Base-by-base conservation (phyloP, 495 filamentous ascomycete genomes). In the Talaromyces wortmannii region DNA sequence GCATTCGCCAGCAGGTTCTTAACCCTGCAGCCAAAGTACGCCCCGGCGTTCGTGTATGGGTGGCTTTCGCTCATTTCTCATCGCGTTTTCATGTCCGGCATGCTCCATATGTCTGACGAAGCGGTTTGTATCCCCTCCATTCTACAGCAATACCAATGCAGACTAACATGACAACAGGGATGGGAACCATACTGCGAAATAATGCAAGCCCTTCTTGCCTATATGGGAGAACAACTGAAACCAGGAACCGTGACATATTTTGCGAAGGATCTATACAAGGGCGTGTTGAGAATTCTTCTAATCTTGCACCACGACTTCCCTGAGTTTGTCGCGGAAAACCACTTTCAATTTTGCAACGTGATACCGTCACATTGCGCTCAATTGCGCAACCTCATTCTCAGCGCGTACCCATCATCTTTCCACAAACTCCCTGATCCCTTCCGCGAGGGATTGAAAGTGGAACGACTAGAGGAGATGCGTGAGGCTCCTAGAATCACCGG, bases 221-320 rank as follows among this genome's bases (percentile, higher is more conserved):
- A 89, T 65, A 78, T 92, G 50, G 89, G 90, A 17, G 83, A 89
- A 56, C 81, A 92, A 32, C 74, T 97, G 53, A 94, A 95, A 71
- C 78, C 85, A 2, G 69, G 82, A 16, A 82, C 81, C 42, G 78
- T 91, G n/a, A 71, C 85, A 2, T 74, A 81, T 33, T 75, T 89
- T 33, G 81, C 84, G 31, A 92, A 89, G 68, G 86, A 90, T 48
- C 79, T 94, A 46, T 97, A 97, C 67, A 85, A 89, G 59, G 90
- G 86, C 3, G 81, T 88, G 7, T 76, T 96, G 29, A 88, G 94
- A 59, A 80, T 95, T 53, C 69, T 97, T 57, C 72, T 94, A 16
- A 80, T 97, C 36, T 75, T 99, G 48, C 87, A 95, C 55, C 94
- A 97, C 59, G 94, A 99, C 65, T 97, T 89, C 69, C 89, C 91